Percentiles rank a stretch among this genome's conserved stretches.
These are phyloP conservation scores for Phytophthora melonis DNA, from an alignment of 352 stramenopile genomes.

Conservation along the genomic window DNA sequence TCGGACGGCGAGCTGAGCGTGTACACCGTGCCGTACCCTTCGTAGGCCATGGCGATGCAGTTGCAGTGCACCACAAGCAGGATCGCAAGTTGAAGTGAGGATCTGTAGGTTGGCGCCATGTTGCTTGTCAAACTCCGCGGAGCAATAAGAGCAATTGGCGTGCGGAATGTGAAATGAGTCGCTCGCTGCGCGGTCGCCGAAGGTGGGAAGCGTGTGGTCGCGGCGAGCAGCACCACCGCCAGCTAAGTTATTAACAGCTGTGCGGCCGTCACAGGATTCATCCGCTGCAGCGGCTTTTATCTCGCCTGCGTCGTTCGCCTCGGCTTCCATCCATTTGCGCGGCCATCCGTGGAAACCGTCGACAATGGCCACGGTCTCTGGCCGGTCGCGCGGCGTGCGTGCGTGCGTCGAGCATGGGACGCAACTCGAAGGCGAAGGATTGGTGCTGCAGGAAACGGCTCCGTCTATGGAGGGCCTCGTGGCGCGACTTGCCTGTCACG, in stretches of 20 bases:
- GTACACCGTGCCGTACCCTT: constrained; percentile 43
- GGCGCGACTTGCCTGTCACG: constrained; percentile 30
- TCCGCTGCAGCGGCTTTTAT: constrained; percentile 21
- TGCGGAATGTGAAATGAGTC: constrained; percentile 20
- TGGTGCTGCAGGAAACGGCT: constrained; percentile 23
- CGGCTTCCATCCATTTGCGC: constrained; percentile 10
- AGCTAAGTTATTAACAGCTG: constrained; percentile 15
- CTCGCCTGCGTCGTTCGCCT: constrained; percentile 11
- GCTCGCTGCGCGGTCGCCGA: neutral
- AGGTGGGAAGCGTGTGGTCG: constrained; percentile 13
- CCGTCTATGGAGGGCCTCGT: neutral
- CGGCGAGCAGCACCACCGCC: constrained; percentile 14
- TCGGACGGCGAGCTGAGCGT: constrained; percentile 32
- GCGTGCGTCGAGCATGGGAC: constrained; percentile 15
- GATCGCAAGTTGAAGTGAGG: constrained; percentile 22
- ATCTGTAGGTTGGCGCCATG: constrained; percentile 17
- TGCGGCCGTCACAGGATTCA: constrained; percentile 13
- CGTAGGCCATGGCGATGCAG: constrained; percentile 11
- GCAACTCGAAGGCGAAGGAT: neutral
- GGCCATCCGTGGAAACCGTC: constrained; percentile 7
- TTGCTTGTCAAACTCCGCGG: constrained; percentile 4
- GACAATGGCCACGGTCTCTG: constrained; percentile 25
- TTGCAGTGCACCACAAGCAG: neutral
- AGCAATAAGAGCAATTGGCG: constrained; percentile 1
- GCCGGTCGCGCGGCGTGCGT: constrained; percentile 12